Percentiles rank a stretch among this genome's conserved stretches.
Conservation (phyloP, 2,329 filamentous ascomycete genomes). For the Epichloe brachyelytri region DNA sequence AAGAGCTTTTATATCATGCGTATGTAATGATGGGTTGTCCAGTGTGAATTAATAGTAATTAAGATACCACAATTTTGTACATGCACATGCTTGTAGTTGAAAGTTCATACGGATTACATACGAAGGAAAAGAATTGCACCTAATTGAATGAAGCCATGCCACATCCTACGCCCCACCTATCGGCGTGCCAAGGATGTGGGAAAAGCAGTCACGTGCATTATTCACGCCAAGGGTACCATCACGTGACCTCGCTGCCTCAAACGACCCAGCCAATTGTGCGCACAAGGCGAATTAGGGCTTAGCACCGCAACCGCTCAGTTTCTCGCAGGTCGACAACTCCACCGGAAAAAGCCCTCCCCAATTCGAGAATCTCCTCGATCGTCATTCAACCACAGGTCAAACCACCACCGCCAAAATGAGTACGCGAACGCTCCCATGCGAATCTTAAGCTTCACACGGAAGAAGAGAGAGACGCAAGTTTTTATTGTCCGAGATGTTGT, state of each 20-base stretch:
- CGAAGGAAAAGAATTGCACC: no score
- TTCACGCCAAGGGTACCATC: conserved; percentile 12
- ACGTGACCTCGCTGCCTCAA: conserved; percentile 17
- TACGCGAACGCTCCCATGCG: conserved; percentile 25
- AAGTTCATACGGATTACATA: no score
- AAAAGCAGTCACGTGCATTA: neutral
- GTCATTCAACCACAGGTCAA: conserved; percentile 27
- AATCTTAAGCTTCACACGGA: neutral
- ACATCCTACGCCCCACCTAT: no score
- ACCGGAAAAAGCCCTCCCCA: conserved; percentile 22
- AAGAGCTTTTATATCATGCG: no score
- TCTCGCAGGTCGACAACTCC: conserved; percentile 19
- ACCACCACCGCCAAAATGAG: conserved; percentile 43
- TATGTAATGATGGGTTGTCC: no score
- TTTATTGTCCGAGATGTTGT: neutral
- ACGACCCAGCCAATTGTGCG: conserved; percentile 10
- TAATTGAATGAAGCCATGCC: no score
- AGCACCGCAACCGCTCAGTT: conserved; percentile 5
- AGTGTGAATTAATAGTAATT: no score
- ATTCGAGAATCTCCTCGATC: conserved; percentile 22
- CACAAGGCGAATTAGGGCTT: conserved; percentile 23
- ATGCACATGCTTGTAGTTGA: no score
- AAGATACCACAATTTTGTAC: no score
- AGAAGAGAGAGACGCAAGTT: neutral
- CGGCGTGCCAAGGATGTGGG: no score